phyloP scores from a whole-genome alignment of 768 basidiomycete genomes.

The Mrakia hoshinonis region DNA sequence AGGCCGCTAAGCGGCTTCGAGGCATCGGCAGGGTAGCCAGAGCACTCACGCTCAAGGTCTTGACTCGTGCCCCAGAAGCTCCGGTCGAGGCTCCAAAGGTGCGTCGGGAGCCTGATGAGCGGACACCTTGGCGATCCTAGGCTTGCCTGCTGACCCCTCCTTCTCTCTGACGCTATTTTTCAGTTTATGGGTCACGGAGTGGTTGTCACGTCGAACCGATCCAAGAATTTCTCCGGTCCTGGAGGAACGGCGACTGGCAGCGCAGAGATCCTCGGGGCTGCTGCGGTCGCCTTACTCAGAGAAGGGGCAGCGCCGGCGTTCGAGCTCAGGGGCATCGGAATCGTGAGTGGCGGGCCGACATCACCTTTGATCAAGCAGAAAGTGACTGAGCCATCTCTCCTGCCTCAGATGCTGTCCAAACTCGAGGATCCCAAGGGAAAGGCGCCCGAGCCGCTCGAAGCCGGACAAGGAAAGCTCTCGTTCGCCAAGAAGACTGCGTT shows the following conservation, averaged over 20 bases:
- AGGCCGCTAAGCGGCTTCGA: slow-evolving; percentile 65
- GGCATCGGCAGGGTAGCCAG: slow-evolving; percentile 61
- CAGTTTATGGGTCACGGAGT: slow-evolving; percentile 85
- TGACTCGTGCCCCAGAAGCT: slow-evolving; percentile 75
- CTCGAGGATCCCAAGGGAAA: slow-evolving; percentile 14
- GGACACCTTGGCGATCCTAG: neutral
- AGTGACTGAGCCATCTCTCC: too few relatives aligned
- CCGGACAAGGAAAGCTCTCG: slow-evolving; percentile 18
- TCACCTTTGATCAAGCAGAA: too few relatives aligned
- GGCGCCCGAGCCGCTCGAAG: neutral
- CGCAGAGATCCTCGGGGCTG: slow-evolving; percentile 58
- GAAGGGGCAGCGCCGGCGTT: neutral
- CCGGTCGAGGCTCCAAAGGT: slow-evolving; percentile 89
- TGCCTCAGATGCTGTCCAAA: slow-evolving; percentile 27
- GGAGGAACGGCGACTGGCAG: slow-evolving; percentile 68
- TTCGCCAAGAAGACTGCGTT: neutral
- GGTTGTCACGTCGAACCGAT: slow-evolving; percentile 72
- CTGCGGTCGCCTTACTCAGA: slow-evolving; percentile 52
- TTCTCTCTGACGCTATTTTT: too few relatives aligned
- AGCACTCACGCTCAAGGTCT: slow-evolving; percentile 72
- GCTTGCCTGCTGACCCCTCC: neutral
- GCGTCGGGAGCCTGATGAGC: slow-evolving; percentile 27
- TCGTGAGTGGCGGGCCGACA: neutral
- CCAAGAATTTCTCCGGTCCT: slow-evolving; percentile 53
- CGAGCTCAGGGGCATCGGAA: slow-evolving; percentile 22